Conservation (phyloP, 2,329 filamentous ascomycete genomes). For the Colletotrichum sublineola region DNA sequence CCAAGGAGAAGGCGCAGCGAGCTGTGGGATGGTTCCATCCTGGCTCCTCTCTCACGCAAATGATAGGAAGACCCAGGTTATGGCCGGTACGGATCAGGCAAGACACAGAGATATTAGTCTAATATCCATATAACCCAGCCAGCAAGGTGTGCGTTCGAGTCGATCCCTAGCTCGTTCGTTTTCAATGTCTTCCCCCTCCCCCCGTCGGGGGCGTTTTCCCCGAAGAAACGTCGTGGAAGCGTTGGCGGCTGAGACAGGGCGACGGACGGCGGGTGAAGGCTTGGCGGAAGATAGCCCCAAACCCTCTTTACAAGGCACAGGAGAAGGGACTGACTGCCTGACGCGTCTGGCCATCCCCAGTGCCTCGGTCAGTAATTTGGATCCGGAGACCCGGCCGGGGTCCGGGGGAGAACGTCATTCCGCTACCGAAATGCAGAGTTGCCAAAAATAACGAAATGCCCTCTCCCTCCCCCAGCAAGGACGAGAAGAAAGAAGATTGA, state of each 20-base stretch:
- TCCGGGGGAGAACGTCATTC: neutral
- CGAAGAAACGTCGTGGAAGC: neutral
- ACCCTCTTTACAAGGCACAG: neutral
- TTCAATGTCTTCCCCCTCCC: neutral
- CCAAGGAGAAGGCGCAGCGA: too few species aligned
- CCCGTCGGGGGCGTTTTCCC: neutral
- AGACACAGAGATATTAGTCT: neutral
- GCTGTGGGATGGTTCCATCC: too few species aligned
- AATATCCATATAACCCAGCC: neutral
- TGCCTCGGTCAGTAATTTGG: neutral
- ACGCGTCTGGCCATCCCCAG: neutral
- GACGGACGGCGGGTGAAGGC: neutral
- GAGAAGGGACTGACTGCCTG: too few species aligned
- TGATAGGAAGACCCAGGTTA: too few species aligned
- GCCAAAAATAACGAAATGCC: neutral
- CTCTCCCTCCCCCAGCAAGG: too few species aligned
- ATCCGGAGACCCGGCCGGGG: neutral
- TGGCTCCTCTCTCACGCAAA: too few species aligned
- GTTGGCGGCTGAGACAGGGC: neutral
- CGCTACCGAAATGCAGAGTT: conserved; percentile 8
- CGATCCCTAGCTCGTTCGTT: neutral
- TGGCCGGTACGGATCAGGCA: too few species aligned
- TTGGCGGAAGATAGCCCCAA: neutral
- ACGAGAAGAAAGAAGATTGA: neutral
- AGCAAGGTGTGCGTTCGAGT: neutral